Evolutionary conservation across 257 asterid species (phyloP).

Genomic region (Galeopsis tetrahit): DNA sequence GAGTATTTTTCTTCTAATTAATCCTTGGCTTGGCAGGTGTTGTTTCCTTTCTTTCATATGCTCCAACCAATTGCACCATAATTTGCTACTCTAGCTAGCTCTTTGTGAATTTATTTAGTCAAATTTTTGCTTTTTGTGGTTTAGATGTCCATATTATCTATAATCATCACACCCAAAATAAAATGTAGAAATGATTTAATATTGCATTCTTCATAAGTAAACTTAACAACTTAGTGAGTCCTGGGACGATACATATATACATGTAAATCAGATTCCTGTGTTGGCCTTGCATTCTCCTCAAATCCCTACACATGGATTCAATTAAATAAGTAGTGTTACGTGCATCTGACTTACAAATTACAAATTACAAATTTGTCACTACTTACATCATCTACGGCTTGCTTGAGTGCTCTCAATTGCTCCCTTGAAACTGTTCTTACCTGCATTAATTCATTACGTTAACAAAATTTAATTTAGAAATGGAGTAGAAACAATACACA

Average conservation of each 20-base stretch:
- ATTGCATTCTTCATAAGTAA: not conserved
- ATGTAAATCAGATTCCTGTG: slow-evolving; percentile 30
- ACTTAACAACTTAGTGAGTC: not conserved
- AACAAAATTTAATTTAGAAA: slow-evolving; percentile 20
- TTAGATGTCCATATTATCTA: too few species aligned
- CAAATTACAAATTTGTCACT: too few species aligned
- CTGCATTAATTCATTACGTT: slow-evolving; percentile 23
- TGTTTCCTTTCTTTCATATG: not conserved
- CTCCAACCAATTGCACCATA: not conserved
- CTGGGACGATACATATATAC: slow-evolving; percentile 41
- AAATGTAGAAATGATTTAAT: not conserved
- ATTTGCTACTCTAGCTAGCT: too few species aligned
- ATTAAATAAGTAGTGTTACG: too few species aligned
- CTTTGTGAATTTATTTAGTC: too few species aligned
- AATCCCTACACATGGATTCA: slow-evolving; percentile 24
- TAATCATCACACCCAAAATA: not conserved
- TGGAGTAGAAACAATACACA: not conserved
- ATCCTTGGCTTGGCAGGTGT: too few species aligned
- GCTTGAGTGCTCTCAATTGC: slow-evolving; percentile 54
- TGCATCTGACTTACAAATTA: too few species aligned
- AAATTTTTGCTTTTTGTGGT: not conserved
- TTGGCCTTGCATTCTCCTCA: slow-evolving; percentile 60
- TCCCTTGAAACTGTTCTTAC: slow-evolving; percentile 65
- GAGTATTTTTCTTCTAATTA: too few species aligned
- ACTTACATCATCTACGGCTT: slow-evolving; percentile 77